Percentiles rank a stretch among this genome's conserved stretches.
These are phyloP conservation scores for Magnaporthales sp. DNA, from an alignment of 2,329 filamentous ascomycete genomes.

Conservation along the genomic window DNA sequence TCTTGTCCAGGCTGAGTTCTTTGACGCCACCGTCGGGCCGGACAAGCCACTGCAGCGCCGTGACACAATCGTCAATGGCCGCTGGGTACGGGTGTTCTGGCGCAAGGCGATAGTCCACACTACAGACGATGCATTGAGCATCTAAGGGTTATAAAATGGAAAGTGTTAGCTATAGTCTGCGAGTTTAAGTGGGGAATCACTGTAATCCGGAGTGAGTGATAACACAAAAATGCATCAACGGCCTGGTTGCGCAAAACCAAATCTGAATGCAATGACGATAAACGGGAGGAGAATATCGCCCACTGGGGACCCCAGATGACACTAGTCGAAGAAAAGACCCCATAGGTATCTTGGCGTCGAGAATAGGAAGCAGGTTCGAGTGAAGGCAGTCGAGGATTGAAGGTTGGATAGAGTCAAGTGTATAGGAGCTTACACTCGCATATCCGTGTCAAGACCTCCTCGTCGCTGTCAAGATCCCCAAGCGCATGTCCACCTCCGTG, in stretches of 20 bases:
- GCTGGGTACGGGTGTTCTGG: constrained; percentile 37
- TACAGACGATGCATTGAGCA: constrained; percentile 31
- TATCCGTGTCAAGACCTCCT: constrained; percentile 22
- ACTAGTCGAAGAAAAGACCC: background rate
- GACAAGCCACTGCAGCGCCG: constrained; percentile 24
- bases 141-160: background rate
- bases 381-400: background rate
- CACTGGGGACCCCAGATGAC: background rate
- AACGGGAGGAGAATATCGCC: background rate
- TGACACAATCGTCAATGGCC: constrained; percentile 29
- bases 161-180: background rate
- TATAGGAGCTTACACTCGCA: constrained; percentile 14
- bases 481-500: constrained; percentile 31
- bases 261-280: background rate
- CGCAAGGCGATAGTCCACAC: constrained; percentile 39
- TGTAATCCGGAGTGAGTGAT: background rate
- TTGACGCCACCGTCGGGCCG: constrained; percentile 15
- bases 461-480: constrained; percentile 24
- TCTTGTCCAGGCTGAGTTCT: constrained; percentile 14
- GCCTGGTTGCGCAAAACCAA: no score
- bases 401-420: background rate
- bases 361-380: background rate
- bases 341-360: background rate
- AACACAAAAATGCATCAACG: no score
- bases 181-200: background rate